These are phyloP conservation scores for Emericellopsis atlantica DNA, from an alignment of 2,329 filamentous ascomycete genomes.

Conservation along the genomic window DNA sequence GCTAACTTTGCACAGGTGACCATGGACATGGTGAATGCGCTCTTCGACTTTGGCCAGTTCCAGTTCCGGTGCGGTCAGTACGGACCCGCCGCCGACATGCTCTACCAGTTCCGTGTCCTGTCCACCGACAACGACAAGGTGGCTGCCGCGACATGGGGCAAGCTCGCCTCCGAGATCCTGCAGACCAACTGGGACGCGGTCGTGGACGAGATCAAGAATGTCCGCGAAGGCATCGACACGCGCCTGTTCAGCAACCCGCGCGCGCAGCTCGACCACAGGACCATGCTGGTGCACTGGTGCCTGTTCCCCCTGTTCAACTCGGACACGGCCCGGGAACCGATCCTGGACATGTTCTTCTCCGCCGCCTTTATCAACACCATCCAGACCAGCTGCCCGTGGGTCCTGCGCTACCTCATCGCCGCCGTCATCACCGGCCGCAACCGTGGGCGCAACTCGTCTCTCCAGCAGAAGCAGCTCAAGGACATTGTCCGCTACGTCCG, in stretches of 20 bases:
- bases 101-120: conserved; percentile 96
- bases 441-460: conserved; percentile 66
- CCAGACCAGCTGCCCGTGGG: conserved; percentile 94
- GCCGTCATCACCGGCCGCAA: conserved; percentile 89
- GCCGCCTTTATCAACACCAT: conserved; percentile 98
- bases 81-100: conserved; percentile 73
- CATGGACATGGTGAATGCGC: conserved; percentile 85
- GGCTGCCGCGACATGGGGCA: conserved; percentile 90
- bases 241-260: conserved; percentile 94
- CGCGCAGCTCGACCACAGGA: conserved; percentile 89
- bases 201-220: conserved; percentile 81
- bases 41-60: conserved; percentile 94
- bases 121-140: conserved; percentile 99
- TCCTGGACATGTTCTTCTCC: conserved; percentile 95
- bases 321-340: conserved; percentile 75
- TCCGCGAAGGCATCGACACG: conserved; percentile 84
- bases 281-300: conserved; percentile 96
- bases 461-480: conserved; percentile 98
- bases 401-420: conserved; percentile 84
- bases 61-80: conserved; percentile 98
- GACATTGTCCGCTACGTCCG: conserved; percentile 90
- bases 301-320: conserved; percentile 99
- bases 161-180: conserved; percentile 91
- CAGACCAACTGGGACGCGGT: conserved; percentile 90
- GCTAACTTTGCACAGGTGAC: conserved; percentile 47